Evolutionary conservation across 129 eudicot species (phyloP), one percentile per base, ranked within the genome.

Genomic region (Scalesia atractyloides): DNA sequence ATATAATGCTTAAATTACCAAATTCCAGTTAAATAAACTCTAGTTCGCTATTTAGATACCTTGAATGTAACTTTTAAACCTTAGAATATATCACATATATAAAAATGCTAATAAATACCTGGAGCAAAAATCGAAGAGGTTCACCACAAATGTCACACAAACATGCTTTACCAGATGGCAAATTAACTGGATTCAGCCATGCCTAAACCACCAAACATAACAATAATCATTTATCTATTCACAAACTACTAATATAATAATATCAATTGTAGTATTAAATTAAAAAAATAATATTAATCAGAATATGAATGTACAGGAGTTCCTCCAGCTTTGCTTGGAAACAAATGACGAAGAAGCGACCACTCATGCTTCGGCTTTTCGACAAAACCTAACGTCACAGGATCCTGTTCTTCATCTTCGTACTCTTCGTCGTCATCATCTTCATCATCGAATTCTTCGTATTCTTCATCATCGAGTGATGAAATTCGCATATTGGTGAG

Each of bases 281-380:
- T 24, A 39, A 18, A 18, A 9, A n/a, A 24, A 17, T 15, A 15
- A 9, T 2, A 15, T 3, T 7, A 16, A 56, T 44, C 14, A 37
- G 43, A 75, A 18, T 19, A 8, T 15, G n/a, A 70, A 74, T 76
- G 26, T 82, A 92, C 98, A 68, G 96, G 96, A 58, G 81, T 68
- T 61, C 98, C 96, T 43, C 98, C 98, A 73, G 98, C 96, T 84
- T 85, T 92, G 85, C 98, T 89, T 0, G 98, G 98, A 64, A 92
- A 92, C 11, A 86, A 43, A 15, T 89, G 91, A 24, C 91, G 96
- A 41, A 76, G 84, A 66, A 92, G 83, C 24, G 95, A 85, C 91
- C 96, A 92, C 5, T 73, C 65, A 70, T 80, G 64, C 37, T 85
- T 83, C 0, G 96, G 91, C 74, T 84, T 87, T 54, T 89, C 96